Conservation (phyloP, 2,329 filamentous ascomycete genomes). For the Eutypella sp. region DNA sequence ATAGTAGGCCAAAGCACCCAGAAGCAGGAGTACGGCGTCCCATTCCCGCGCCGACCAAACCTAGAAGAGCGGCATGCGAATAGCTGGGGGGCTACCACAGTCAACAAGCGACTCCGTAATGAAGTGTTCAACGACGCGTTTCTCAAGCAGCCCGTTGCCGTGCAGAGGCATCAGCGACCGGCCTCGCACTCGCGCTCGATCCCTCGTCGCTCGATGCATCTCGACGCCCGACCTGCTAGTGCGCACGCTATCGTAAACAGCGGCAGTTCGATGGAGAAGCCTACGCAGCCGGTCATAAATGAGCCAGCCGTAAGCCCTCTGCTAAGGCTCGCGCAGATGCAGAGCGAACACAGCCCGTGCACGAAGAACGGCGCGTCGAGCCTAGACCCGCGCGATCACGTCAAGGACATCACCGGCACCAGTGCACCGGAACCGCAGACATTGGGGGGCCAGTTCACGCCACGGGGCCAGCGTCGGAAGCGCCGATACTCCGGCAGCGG, state of each 20-base stretch:
- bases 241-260: constrained; percentile 30
- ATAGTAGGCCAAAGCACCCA: constrained; percentile 13
- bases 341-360: constrained; percentile 31
- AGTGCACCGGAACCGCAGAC: constrained; percentile 61
- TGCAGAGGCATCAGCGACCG: constrained; percentile 70
- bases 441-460: constrained; percentile 36
- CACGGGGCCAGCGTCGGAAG: constrained; percentile 45
- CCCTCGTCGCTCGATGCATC: constrained; percentile 45
- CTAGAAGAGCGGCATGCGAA: constrained; percentile 55
- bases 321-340: constrained; percentile 23
- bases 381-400: constrained; percentile 32
- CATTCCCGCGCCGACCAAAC: constrained; percentile 29
- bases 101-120: constrained; percentile 82
- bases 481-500: constrained; percentile 86
- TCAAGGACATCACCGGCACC: constrained; percentile 56
- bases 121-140: constrained; percentile 93
- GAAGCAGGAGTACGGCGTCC: constrained; percentile 6
- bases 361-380: constrained; percentile 20
- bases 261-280: constrained; percentile 6
- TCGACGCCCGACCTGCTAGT: constrained; percentile 36
- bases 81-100: constrained; percentile 85
- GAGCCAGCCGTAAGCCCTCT: constrained; percentile 19
- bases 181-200: constrained; percentile 57
- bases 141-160: constrained; percentile 74
- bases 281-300: constrained; percentile 3